phyloP scores from a whole-genome alignment of 495 filamentous ascomycete genomes.

The Friedmanniomyces endolithicus region DNA sequence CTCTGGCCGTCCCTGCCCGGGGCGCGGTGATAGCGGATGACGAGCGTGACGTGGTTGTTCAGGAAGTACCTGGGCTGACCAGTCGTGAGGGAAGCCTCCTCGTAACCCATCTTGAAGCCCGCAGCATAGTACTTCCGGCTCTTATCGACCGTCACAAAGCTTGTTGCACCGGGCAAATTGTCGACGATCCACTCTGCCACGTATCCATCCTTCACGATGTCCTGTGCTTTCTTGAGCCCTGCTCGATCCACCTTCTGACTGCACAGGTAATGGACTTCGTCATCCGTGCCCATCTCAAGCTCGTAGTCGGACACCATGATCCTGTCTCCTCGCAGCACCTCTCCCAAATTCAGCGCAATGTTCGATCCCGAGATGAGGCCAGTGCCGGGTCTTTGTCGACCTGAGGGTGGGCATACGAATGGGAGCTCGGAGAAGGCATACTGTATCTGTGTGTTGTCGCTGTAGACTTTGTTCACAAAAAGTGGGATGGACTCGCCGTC shows the following conservation, averaged over 20 bases:
- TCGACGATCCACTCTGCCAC: slow-evolving; percentile 95
- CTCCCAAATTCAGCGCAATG: slow-evolving; percentile 81
- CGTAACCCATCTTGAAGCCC: slow-evolving; percentile 86
- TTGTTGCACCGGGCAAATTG: slow-evolving; percentile 85
- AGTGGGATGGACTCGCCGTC: slow-evolving; percentile 72
- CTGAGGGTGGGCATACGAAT: slow-evolving; percentile 77
- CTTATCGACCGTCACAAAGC: slow-evolving; percentile 83
- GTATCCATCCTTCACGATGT: slow-evolving; percentile 72
- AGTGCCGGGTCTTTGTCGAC: slow-evolving; percentile 52
- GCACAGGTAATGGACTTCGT: slow-evolving; percentile 66
- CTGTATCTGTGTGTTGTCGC: slow-evolving; percentile 80
- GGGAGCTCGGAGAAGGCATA: slow-evolving; percentile 91
- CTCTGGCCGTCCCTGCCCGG: slow-evolving; percentile 54
- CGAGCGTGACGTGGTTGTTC: slow-evolving; percentile 85
- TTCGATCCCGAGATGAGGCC: slow-evolving; percentile 68
- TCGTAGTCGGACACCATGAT: slow-evolving; percentile 85
- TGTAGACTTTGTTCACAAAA: slow-evolving; percentile 92
- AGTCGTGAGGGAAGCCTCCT: slow-evolving; percentile 48
- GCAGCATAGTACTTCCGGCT: slow-evolving; percentile 83
- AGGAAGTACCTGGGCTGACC: slow-evolving; percentile 61
- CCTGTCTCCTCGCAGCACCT: slow-evolving; percentile 81
- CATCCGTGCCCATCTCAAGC: slow-evolving; percentile 66
- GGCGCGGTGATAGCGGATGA: slow-evolving; percentile 69
- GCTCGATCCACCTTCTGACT: slow-evolving; percentile 49
- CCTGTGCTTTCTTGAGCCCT: slow-evolving; percentile 56